A percentile compares a stretch with the other conserved stretches of the same genome.
These are phyloP conservation scores for Bacidia gigantensis DNA, from an alignment of 495 filamentous ascomycete genomes.

Conservation along the genomic window DNA sequence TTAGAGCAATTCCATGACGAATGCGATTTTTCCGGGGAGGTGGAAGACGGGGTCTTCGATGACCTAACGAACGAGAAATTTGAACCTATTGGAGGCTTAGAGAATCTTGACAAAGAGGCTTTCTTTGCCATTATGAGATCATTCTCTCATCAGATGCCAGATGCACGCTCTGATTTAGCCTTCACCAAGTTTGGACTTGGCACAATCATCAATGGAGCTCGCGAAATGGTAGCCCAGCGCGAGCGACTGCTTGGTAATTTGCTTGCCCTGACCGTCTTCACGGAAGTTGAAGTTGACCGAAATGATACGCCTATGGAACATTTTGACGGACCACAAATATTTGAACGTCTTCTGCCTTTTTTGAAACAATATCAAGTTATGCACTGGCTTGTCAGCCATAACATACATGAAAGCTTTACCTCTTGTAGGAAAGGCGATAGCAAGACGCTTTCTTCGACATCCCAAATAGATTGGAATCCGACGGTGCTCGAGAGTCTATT, in stretches of 20 bases:
- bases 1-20: conserved; percentile 60
- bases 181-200: conserved; percentile 59
- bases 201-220: conserved; percentile 56
- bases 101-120: conserved; percentile 35
- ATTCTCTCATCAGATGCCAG: conserved; percentile 26
- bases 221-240: conserved; percentile 60
- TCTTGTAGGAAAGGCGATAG: background rate
- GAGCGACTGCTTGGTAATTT: conserved; percentile 62
- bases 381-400: conserved; percentile 60
- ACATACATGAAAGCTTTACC: conserved; percentile 21
- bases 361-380: conserved; percentile 66
- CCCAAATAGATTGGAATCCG: conserved; percentile 11
- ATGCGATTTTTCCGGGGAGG: conserved; percentile 54
- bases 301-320: conserved; percentile 46
- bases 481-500: conserved; percentile 39
- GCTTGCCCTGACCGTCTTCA: conserved; percentile 67
- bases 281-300: conserved; percentile 63
- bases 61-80: conserved; percentile 22
- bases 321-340: conserved; percentile 57
- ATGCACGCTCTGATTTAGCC: conserved; percentile 33
- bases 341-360: conserved; percentile 46
- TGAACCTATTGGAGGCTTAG: conserved; percentile 42
- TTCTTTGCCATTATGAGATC: conserved; percentile 38
- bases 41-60: conserved; percentile 57
- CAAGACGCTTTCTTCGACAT: background rate